Conservation (phyloP, 2,329 filamentous ascomycete genomes). For the Emydomyces testavorans region DNA sequence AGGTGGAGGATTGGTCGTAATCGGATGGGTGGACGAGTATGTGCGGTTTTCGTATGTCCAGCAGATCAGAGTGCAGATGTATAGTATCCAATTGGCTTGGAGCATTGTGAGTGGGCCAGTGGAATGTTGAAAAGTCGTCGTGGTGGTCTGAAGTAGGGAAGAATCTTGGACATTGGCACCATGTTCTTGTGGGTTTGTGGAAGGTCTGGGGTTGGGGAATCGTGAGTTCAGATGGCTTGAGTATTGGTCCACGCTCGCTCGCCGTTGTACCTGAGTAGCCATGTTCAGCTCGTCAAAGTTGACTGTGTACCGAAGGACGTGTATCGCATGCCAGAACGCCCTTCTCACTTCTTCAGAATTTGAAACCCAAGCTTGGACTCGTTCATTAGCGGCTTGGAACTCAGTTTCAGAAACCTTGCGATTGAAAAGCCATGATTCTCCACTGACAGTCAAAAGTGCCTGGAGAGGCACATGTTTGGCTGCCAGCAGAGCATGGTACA, state of each 20-base stretch:
- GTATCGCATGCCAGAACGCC: constrained; percentile 27
- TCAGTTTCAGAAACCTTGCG: constrained; percentile 26
- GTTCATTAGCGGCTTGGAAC: constrained; percentile 24
- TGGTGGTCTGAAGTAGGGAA: background rate
- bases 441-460: constrained; percentile 25
- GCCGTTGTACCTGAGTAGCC: background rate
- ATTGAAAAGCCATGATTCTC: constrained; percentile 30
- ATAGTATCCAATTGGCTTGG: constrained; percentile 26
- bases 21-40: background rate
- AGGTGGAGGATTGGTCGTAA: background rate
- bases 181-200: background rate
- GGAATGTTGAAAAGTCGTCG: background rate
- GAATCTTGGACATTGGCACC: background rate
- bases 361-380: constrained; percentile 23
- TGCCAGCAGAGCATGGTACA: constrained; percentile 24
- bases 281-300: background rate
- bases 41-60: constrained; percentile 24
- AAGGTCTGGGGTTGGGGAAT: background rate
- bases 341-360: constrained; percentile 21
- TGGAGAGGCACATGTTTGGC: constrained; percentile 25
- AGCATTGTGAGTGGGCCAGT: constrained; percentile 21
- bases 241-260: background rate
- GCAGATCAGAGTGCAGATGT: constrained; percentile 26
- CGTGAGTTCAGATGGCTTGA: background rate
- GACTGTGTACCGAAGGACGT: constrained; percentile 18